Percentiles rank a stretch among this genome's conserved stretches.
These are phyloP conservation scores for Camelina hispida DNA, from an alignment of 345 rosid species.

Conservation along the genomic window DNA sequence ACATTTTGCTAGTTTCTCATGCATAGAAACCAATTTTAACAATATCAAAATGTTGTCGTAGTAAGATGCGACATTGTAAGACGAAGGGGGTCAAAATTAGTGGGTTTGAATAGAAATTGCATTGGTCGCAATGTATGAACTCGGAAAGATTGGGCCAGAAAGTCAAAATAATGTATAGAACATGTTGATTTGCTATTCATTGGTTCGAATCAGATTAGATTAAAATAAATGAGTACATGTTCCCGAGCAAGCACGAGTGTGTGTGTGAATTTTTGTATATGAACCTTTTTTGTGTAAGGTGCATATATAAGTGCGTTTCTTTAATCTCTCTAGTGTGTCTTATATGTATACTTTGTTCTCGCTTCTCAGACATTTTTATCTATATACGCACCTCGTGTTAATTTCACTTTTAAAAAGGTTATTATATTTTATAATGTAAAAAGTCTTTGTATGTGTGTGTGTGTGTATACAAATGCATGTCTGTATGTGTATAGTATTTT, in stretches of 20 bases:
- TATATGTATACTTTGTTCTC: conserved; percentile 25
- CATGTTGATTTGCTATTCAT: conserved; percentile 7
- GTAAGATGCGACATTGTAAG: conserved; percentile 30
- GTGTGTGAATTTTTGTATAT: conserved; percentile 21
- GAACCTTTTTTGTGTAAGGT: conserved; percentile 22
- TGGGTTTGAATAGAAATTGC: conserved; percentile 29
- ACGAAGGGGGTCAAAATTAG: conserved; percentile 35
- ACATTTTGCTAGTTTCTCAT: background rate
- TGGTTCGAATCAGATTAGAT: background rate
- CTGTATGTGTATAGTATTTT: conserved; percentile 11
- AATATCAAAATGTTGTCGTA: conserved; percentile 11
- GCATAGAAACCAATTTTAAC: background rate
- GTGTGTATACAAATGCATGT: conserved; percentile 14
- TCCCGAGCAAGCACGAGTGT: conserved; percentile 44
- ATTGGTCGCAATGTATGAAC: conserved; percentile 32
- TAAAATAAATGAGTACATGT: conserved; percentile 32
- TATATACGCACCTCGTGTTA: conserved; percentile 33
- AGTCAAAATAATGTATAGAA: conserved; percentile 14
- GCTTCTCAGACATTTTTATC: conserved; percentile 34
- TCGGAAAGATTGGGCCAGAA: conserved; percentile 20
- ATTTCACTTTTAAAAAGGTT: conserved; percentile 3
- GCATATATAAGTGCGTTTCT: background rate
- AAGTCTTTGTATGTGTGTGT: conserved; percentile 16
- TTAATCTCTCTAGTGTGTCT: conserved; percentile 29
- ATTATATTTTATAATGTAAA: conserved; percentile 1